Percentiles rank a stretch among this genome's conserved stretches.
phyloP scores from a whole-genome alignment of 2,329 filamentous ascomycete species.

The Fusarium poae region DNA sequence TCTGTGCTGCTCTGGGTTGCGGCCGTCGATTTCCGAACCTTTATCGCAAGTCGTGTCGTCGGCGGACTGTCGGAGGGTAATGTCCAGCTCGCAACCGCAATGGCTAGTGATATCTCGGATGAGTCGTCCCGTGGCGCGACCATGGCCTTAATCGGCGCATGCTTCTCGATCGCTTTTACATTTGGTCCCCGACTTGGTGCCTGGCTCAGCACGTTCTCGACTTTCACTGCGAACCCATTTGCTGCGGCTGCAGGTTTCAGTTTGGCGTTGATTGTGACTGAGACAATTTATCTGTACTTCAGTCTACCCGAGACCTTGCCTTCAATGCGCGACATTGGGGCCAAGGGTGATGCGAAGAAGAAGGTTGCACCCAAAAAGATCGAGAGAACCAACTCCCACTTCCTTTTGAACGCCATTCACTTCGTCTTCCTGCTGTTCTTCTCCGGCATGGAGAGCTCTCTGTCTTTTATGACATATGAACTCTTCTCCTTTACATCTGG shows the following conservation, averaged over 20 bases:
- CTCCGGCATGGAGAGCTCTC: slow-evolving; percentile 96
- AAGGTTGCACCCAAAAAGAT: slow-evolving; percentile 44
- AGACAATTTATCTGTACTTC: slow-evolving; percentile 89
- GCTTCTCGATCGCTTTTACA: slow-evolving; percentile 97
- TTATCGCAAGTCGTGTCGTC: slow-evolving; percentile 91
- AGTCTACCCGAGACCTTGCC: slow-evolving; percentile 89
- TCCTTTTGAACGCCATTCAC: slow-evolving; percentile 85
- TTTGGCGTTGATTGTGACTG: slow-evolving; percentile 83
- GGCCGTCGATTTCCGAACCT: slow-evolving; percentile 94
- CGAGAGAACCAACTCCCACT: slow-evolving; percentile 83
- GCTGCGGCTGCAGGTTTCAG: slow-evolving; percentile 92
- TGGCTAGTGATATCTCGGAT: slow-evolving; percentile 95
- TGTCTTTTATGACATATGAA: slow-evolving; percentile 97
- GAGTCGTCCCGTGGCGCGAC: slow-evolving; percentile 86
- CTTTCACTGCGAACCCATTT: slow-evolving; percentile 90
- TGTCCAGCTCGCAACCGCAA: slow-evolving; percentile 94
- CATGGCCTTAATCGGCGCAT: slow-evolving; percentile 96
- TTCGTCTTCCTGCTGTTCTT: slow-evolving; percentile 96
- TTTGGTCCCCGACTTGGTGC: slow-evolving; percentile 94
- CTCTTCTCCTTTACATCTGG: slow-evolving; percentile 85
- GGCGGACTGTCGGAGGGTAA: slow-evolving; percentile 97
- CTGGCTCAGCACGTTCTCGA: slow-evolving; percentile 81
- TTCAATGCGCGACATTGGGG: slow-evolving; percentile 58
- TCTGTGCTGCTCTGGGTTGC: slow-evolving; percentile 95
- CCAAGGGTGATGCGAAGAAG: slow-evolving; percentile 40